Base-by-base conservation (phyloP, 2,329 filamentous ascomycete species). In the Alternaria viburni region DNA sequence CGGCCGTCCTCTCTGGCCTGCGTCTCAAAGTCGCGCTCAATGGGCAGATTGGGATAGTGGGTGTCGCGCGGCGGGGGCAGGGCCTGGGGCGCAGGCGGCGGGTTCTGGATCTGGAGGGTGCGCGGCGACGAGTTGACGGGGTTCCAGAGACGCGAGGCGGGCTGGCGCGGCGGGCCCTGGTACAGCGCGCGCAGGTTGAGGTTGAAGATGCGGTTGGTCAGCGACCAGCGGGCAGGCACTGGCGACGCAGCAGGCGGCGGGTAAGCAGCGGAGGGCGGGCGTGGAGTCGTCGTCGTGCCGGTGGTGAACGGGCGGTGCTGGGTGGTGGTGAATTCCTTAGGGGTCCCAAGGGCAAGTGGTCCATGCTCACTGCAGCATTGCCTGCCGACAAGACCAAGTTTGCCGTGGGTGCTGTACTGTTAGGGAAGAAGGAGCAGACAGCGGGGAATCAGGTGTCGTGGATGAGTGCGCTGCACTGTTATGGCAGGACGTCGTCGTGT, bases 51-150 rank as follows among this genome's bases (percentile, higher is more conserved):
- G 51, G 84, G 85, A 36, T 58, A 62, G 56, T 65, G 11, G 36
- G 69, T 64, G 30, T 67, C 57, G 56, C 28, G 56, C 23, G 32
- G 49, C 17, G 60, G 41, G 6, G 26, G 51, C 4, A 36, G n/a
- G 6, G 21, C 43, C 11, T 30, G 58, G 15, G 72, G 87, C 87
- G 71, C 85, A 81, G 23, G 54, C 25, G 57, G 60, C 17, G 66
- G 32, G 75, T 71, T 50, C 77, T 83, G 83, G 30, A 77, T 62
- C 58, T 71, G 73, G 45, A 74, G 67, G 41, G 70, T 68, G 62
- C 86, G 85, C 44, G 86, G 87, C 51, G 87, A 86, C 78, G 86
- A 84, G 74, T 89, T 89, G 72, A 87, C 83, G 41, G 87, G 87
- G 75, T 89, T 89, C 80, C 87, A 88, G 65, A 89, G 83, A 61